Base-by-base conservation (phyloP, 257 asterid genomes). In the Eucommia ulmoides region DNA sequence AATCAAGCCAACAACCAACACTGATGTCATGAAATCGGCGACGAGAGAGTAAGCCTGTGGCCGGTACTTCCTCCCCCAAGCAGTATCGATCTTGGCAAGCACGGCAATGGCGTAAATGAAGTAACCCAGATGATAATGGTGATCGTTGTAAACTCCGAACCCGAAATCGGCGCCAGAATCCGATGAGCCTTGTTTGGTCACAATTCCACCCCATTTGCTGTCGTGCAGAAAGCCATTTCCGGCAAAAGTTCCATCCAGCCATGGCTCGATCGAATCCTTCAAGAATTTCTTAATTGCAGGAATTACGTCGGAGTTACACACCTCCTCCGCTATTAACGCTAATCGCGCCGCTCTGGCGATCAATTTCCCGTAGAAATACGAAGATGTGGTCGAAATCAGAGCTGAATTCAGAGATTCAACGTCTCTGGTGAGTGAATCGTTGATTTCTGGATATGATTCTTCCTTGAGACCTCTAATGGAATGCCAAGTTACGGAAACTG, bases 321-420 rank as follows among this genome's bases (percentile, higher is more conserved):
- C 84, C 74, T 89, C 98, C 58, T 89, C 98, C 46, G 98, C 93
- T 55, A 89, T 82, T 52, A 89, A 56, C 21, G 92, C 98, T 38
- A 85, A 71, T 59, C 96, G 83, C n/a, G 98, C 96, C 25, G 94
- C 98, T 62, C 98, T 69, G 12, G 98, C 96, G 26, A 89, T 71
- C 71, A 85, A 57, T 60, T 89, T 89, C 22, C 77, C 98, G 49
- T 71, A 82, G 23, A 82, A 89, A 71, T 89, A 85, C 17, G 94
- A 85, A 0, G 98, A 80, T 0, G 84, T 26, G 0, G 94, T 89
- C 1, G 78, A 46, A 53, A 85, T 62, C 1, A 79, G 47, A 33
- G 65, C 41, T 3, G 82, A 54, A 55, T 78, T 68, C 47, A 89
- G 73, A 17, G 70, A 62, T 47, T 57, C 74, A 5, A 85, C 98